These are phyloP conservation scores for Arthrobotrys entomopaga DNA, from an alignment of 2,329 filamentous ascomycete genomes.

Conservation along the genomic window DNA sequence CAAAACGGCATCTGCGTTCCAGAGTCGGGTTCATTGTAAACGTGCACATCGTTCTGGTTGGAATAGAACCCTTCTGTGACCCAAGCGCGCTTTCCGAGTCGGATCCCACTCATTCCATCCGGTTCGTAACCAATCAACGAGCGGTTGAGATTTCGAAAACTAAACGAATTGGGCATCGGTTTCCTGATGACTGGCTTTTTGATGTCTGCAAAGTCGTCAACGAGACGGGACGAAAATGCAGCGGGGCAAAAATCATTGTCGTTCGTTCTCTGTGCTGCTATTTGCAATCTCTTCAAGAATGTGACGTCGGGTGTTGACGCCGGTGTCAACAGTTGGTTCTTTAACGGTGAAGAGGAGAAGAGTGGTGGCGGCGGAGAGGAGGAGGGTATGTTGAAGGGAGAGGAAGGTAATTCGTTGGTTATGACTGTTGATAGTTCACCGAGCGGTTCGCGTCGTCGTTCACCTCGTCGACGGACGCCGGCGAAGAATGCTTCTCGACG, in stretches of 20 bases:
- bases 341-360: slow-evolving; percentile 49
- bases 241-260: slow-evolving; percentile 11
- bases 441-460: slow-evolving; percentile 37
- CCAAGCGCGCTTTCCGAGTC: slow-evolving; percentile 44
- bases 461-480: slow-evolving; percentile 34
- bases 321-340: slow-evolving; percentile 44
- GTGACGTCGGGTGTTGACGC: slow-evolving; percentile 49
- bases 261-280: slow-evolving; percentile 19
- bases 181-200: slow-evolving; percentile 39
- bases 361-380: slow-evolving; percentile 40
- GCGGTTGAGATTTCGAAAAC: slow-evolving; percentile 41
- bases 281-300: slow-evolving; percentile 52
- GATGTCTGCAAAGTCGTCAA: slow-evolving; percentile 52
- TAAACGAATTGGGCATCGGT: slow-evolving; percentile 46
- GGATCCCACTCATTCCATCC: slow-evolving; percentile 35
- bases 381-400: slow-evolving; percentile 18
- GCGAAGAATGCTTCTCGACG: slow-evolving; percentile 53
- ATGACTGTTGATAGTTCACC: slow-evolving; percentile 36
- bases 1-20: slow-evolving; percentile 48
- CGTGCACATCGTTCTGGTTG: slow-evolving; percentile 28
- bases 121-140: slow-evolving; percentile 45
- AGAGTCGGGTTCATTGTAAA: slow-evolving; percentile 19
- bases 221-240: slow-evolving; percentile 23
- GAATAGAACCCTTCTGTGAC: slow-evolving; percentile 49
- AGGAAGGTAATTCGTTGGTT: slow-evolving; percentile 43